Base-by-base conservation (phyloP, 768 basidiomycete genomes). In the Tricholoma sp. region DNA sequence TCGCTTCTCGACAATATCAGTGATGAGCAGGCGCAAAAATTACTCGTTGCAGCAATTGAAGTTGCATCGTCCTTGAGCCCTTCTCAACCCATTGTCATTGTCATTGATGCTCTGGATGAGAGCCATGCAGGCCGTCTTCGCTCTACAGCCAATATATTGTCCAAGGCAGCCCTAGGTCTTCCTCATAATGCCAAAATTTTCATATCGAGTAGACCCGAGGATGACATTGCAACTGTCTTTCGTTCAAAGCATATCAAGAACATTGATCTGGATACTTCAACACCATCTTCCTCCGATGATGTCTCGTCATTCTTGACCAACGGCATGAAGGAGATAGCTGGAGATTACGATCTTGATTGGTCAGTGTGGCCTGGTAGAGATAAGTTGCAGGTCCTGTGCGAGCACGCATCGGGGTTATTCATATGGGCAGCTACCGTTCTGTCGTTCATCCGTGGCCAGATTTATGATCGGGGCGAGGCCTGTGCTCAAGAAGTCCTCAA, bases 31-130 rank as follows among this genome's bases (percentile, higher is more conserved):
- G 62, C 57, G 0, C 39, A 48, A 11, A 57, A 56, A 13, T 52
- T 65, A 6, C 63, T 63, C 31, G 31, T 63, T 5, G 55, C 55
- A n/a, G 44, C 59, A 31, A 42, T 65, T 29, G 51, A 5, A 37
- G 56, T 45, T 34, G 59, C 59, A 17, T 54, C 61, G 15, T 28
- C 6, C 13, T 36, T 58, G 20, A 33, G 62, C 44, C 31, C 17
- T 12, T 37, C 45, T 20, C 52, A 39, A 4, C 61, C 64, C 4
- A 58, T 63, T 11, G 60, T 62, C 32, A 37, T 65, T n/a, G 58
- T 65, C 37, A 63, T 65, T 15, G 62, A 65, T 29, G 64, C 60
- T 11, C 53, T 65, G 15, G 64, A 65, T 56, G 64, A 63, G 33
- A 63, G 62, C 1, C 41, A 60, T 17, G 50, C 28, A 34, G 15